Evolutionary conservation across 371 early-diverging fungal species (phyloP).

Genomic region (Mortierella sp.): DNA sequence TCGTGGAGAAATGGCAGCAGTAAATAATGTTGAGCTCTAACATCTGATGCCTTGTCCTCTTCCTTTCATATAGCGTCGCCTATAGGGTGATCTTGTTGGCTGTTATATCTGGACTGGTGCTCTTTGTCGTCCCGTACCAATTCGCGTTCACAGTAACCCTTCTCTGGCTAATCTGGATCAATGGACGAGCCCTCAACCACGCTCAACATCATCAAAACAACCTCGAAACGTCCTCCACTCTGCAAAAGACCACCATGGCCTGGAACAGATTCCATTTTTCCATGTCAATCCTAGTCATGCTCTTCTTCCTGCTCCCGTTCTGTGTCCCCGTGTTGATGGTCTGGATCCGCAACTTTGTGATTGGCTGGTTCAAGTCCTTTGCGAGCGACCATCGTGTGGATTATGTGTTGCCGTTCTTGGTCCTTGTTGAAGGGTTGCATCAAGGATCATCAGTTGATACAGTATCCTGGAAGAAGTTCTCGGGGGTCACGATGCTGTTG

Average conservation of each 20-base stretch:
- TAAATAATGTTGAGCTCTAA: background rate
- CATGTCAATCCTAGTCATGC: slow-evolving; percentile 62
- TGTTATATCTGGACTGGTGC: slow-evolving; percentile 66
- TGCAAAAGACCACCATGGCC: background rate
- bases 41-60: background rate
- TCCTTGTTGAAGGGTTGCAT: slow-evolving; percentile 68
- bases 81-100: slow-evolving; percentile 60
- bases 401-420: slow-evolving; percentile 70
- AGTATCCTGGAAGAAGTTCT: slow-evolving; percentile 58
- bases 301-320: slow-evolving; percentile 70
- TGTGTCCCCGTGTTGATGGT: slow-evolving; percentile 71
- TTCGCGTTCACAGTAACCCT: slow-evolving; percentile 81
- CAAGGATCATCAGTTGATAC: slow-evolving; percentile 62
- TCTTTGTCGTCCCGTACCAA: slow-evolving; percentile 80
- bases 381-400: slow-evolving; percentile 71
- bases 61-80: background rate
- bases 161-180: slow-evolving; percentile 71
- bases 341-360: slow-evolving; percentile 74
- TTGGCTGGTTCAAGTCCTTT: slow-evolving; percentile 74
- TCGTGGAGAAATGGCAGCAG: background rate
- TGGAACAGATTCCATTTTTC: slow-evolving; percentile 64
- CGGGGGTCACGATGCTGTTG: slow-evolving; percentile 15
- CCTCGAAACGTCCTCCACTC: too few species aligned
- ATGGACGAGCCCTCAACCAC: slow-evolving; percentile 61
- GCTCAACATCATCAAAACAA: slow-evolving; percentile 59